phyloP scores from a whole-genome alignment of 2,329 filamentous ascomycete species.

The Calonectria henricotiae region DNA sequence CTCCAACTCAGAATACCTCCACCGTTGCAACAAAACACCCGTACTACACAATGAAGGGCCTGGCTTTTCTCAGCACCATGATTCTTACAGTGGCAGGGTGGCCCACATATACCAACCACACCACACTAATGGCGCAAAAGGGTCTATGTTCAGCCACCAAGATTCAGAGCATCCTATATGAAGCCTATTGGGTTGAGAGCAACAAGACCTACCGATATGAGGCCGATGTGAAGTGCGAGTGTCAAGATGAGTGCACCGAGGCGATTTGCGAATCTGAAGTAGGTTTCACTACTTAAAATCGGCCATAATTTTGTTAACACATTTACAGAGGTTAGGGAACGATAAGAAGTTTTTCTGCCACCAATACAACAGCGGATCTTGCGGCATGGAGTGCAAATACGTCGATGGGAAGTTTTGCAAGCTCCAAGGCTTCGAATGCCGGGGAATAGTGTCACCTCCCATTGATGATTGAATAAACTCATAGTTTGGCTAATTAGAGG shows the following conservation, averaged over 20 bases:
- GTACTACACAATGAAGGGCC: neutral
- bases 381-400: neutral
- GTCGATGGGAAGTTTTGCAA: neutral
- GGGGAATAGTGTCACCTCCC: neutral
- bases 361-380: neutral
- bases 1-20: neutral
- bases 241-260: neutral
- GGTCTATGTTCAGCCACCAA: neutral
- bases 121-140: neutral
- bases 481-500: no score
- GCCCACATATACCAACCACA: neutral
- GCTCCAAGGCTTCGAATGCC: neutral
- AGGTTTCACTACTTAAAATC: neutral
- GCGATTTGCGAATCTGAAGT: neutral
- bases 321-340: neutral
- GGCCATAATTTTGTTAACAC: neutral
- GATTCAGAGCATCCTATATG: neutral
- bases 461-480: no score
- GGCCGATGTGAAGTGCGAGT: neutral
- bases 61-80: neutral
- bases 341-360: neutral
- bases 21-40: neutral
- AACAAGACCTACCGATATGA: neutral
- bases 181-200: neutral
- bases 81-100: neutral